Conservation (phyloP, 805 yeast genomes). For the Kockiozyma suomiensis region DNA sequence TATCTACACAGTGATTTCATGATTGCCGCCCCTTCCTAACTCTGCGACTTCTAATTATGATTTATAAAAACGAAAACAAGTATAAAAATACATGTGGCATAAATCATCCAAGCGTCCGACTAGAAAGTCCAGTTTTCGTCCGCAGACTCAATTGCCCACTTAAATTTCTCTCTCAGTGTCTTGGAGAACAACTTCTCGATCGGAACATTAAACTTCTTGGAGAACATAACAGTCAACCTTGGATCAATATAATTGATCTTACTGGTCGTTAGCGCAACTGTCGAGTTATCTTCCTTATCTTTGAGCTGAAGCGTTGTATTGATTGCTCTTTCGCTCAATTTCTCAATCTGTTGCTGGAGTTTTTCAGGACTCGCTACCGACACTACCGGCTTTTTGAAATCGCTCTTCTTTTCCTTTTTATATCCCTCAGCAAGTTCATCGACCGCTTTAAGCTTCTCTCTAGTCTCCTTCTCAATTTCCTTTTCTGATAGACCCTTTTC, state of each 20-base stretch:
- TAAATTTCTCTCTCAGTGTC: slow-evolving; percentile 87
- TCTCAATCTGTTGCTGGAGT: slow-evolving; percentile 68
- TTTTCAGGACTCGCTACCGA: slow-evolving; percentile 62
- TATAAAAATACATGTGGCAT: not conserved
- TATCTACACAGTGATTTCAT: no score
- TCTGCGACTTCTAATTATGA: no score
- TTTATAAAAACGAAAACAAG: not conserved
- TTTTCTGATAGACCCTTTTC: slow-evolving; percentile 43
- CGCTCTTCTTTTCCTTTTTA: slow-evolving; percentile 54
- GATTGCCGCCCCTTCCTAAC: no score
- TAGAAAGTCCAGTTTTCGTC: slow-evolving; percentile 87
- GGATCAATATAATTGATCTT: slow-evolving; percentile 96
- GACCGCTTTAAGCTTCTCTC: slow-evolving; percentile 59
- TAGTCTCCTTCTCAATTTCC: slow-evolving; percentile 55
- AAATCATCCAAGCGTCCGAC: not conserved
- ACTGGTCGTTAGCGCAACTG: slow-evolving; percentile 89
- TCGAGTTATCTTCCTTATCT: slow-evolving; percentile 92
- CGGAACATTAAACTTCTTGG: slow-evolving; percentile 84
- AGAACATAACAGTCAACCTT: slow-evolving; percentile 81
- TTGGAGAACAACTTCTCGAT: slow-evolving; percentile 90
- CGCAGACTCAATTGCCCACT: slow-evolving; percentile 92
- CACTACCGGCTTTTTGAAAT: slow-evolving; percentile 56
- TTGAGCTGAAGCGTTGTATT: slow-evolving; percentile 74
- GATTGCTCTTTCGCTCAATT: slow-evolving; percentile 67
- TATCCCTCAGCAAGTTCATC: slow-evolving; percentile 52